Evolutionary conservation across 352 stramenopile species (phyloP).

Genomic region (Pythium utonaiense): DNA sequence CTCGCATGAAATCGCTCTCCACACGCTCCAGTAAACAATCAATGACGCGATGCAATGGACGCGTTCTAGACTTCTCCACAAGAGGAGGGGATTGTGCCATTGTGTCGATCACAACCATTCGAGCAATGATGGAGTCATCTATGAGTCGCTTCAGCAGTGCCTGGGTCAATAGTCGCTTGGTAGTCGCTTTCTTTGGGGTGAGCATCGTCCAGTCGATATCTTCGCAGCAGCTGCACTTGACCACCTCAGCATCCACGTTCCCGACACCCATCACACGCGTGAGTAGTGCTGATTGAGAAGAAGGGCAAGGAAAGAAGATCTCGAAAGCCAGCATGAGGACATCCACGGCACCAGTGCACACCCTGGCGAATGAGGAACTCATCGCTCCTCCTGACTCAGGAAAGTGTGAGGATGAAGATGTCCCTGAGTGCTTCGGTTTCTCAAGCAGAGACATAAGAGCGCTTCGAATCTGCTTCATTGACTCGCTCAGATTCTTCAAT

Average conservation of each 20-base stretch:
- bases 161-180: conserved; percentile 40
- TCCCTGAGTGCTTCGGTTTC: background rate
- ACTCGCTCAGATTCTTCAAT: background rate
- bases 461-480: background rate
- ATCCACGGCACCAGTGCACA: conserved; percentile 34
- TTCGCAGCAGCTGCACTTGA: background rate
- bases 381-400: background rate
- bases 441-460: background rate
- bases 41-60: background rate
- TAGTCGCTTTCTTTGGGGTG: conserved; percentile 20
- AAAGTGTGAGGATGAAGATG: background rate
- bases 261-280: conserved; percentile 26
- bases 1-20: conserved; percentile 11
- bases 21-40: conserved; percentile 7
- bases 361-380: background rate
- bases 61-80: background rate
- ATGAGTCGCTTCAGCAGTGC: conserved; percentile 62
- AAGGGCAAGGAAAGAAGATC: conserved; percentile 84
- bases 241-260: background rate
- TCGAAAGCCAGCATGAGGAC: conserved; percentile 82
- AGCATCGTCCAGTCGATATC: conserved; percentile 2
- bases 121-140: conserved; percentile 53
- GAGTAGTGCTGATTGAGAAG: conserved; percentile 59
- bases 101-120: conserved; percentile 32
- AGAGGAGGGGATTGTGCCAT: background rate